Percentiles rank a stretch among this genome's conserved stretches.
phyloP scores from a whole-genome alignment of 441 rosid species.

The Metrosideros polymorpha region DNA sequence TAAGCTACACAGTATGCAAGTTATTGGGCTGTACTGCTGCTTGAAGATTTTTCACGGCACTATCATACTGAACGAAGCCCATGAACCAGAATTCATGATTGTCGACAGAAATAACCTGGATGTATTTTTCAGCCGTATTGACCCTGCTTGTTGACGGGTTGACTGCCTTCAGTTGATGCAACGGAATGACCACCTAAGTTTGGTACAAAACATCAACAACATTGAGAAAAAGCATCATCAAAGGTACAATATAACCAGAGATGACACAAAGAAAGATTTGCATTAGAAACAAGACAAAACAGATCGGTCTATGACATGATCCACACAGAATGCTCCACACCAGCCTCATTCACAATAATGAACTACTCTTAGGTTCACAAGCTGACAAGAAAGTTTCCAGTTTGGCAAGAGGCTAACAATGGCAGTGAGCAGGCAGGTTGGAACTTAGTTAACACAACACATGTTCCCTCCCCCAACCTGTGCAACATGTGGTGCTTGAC shows the following conservation, averaged over 20 bases:
- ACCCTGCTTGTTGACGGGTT: constrained; percentile 63
- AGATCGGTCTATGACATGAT: background rate
- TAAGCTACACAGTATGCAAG: constrained; percentile 2
- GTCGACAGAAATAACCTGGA: constrained; percentile 72
- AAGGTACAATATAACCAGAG: background rate
- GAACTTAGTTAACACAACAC: background rate
- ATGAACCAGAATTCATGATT: constrained; percentile 94
- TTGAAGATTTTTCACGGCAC: constrained; percentile 50
- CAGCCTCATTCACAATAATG: background rate
- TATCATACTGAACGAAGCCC: constrained; percentile 74
- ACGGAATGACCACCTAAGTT: constrained; percentile 67
- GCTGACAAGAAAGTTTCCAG: background rate
- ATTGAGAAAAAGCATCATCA: background rate
- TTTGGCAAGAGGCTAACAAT: background rate
- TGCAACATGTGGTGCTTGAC: background rate
- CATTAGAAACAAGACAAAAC: background rate
- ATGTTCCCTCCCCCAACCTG: background rate
- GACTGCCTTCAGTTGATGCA: constrained; percentile 69
- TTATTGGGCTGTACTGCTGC: constrained; percentile 29
- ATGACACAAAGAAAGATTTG: background rate
- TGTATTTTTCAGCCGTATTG: constrained; percentile 70
- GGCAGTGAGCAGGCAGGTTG: background rate
- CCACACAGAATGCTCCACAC: background rate
- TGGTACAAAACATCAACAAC: background rate
- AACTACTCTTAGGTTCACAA: background rate